A percentile compares a stretch with the other conserved stretches of the same genome.
phyloP scores from a whole-genome alignment of 139 green algal species.

The Micromonas commoda region DNA sequence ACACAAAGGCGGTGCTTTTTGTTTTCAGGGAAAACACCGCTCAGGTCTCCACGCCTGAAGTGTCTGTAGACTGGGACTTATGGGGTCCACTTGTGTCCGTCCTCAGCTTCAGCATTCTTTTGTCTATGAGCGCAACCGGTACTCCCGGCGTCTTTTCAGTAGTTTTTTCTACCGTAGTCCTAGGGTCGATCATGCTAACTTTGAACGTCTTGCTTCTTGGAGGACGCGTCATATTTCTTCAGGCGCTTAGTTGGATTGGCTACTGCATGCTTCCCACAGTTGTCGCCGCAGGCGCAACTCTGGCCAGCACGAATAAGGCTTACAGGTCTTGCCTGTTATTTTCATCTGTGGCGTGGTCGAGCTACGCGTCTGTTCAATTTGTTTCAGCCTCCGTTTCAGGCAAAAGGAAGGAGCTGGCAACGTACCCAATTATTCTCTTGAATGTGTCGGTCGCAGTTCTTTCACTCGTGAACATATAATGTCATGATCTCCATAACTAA shows the following conservation, averaged over 20 bases:
- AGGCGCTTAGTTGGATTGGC: conserved; percentile 84
- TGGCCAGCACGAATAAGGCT: conserved; percentile 34
- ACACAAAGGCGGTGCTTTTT: conserved; percentile 61
- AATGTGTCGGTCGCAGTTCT: conserved; percentile 77
- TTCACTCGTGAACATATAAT: conserved; percentile 57
- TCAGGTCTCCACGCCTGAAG: conserved; percentile 46
- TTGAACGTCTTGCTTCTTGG: conserved; percentile 92
- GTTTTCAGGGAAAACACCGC: too few relatives aligned
- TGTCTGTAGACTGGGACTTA: conserved; percentile 96
- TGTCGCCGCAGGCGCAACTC: conserved; percentile 67
- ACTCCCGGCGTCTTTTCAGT: conserved; percentile 42
- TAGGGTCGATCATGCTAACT: conserved; percentile 87
- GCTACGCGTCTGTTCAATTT: conserved; percentile 78
- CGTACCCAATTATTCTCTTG: conserved; percentile 90
- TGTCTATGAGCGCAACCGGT: neutral
- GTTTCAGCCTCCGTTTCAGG: conserved; percentile 56
- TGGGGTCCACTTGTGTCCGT: conserved; percentile 90
- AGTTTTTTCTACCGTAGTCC: conserved; percentile 78
- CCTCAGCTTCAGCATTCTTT: conserved; percentile 3
- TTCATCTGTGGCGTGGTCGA: conserved; percentile 64
- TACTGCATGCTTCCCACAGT: conserved; percentile 97
- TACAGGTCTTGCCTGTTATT: conserved; percentile 44
- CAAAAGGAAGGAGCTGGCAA: conserved; percentile 67
- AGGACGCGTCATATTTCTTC: conserved; percentile 95
- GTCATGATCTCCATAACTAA: too few relatives aligned